Evolutionary conservation across 2,329 filamentous ascomycete genomes (phyloP), one percentile per base, ranked within the genome.

Genomic region (Aaosphaeria arxii): DNA sequence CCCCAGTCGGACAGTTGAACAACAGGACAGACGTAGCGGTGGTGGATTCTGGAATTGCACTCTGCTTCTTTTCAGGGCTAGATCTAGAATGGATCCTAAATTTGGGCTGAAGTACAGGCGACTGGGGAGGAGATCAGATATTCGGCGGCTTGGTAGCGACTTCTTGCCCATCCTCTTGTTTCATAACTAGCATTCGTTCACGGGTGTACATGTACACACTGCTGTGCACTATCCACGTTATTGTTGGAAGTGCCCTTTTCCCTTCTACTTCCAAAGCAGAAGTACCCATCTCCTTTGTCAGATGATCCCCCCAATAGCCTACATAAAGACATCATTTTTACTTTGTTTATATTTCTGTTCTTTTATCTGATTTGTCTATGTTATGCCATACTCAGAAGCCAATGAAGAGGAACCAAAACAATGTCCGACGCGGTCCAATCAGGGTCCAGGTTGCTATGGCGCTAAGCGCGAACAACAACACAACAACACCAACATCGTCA

Each of bases 401-500:
- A 24, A 24, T 24, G 17, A 3, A 24, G 17, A 24, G 3, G 17
- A 24, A 24, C 17, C 17, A 24, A 24, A 24, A 24, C 17, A 24
- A 24, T 24, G 17, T 24, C 17, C 2, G 17, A 24, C 17, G 17
- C 17, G 17, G 17, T 24, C 17, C 17, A 24, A 24, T 24, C 17
- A 24, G 17, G 17, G 17, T 24, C 3, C 17, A 24, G 40, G 54
- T 57, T 59, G 55, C 56, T 49, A 54, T 49, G 47, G 40, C 29
- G 55, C 58, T 61, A 63, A n/a, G 13, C 36, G 54, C 40, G 49
- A 48, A 45, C 43, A 51, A 11, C 45, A n/a, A 36, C 39, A 59
- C 52, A 46, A 64, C 58, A 65, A 66, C 61, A 66, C 64, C 64
- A 61, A 65, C 58, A 61, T 39, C 45, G 48, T 32, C 55, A 52